Conservation (phyloP, 352 stramenopile species). For the Globisporangium recalcitrans region DNA sequence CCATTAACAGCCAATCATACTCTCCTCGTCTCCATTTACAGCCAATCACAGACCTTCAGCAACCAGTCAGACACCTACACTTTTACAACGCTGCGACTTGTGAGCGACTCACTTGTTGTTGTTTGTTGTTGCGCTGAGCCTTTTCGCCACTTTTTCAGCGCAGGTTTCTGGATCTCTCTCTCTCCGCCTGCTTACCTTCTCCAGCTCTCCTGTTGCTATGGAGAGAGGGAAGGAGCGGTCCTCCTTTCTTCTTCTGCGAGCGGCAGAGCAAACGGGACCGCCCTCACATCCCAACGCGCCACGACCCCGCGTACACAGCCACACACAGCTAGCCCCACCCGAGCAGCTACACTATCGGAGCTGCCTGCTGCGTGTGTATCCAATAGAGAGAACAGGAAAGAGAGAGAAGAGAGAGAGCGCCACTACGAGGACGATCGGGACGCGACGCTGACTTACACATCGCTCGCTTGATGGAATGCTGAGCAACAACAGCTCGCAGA, state of each 20-base stretch:
- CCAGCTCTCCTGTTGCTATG: no score
- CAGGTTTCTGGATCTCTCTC: slow-evolving; percentile 11
- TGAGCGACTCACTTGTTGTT: neutral
- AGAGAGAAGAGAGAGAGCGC: neutral
- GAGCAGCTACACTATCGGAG: neutral
- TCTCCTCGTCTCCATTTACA: neutral
- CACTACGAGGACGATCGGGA: neutral
- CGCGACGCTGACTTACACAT: no score
- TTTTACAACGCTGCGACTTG: slow-evolving; percentile 6
- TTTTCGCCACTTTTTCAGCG: slow-evolving; percentile 12
- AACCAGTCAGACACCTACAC: neutral
- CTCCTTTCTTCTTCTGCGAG: neutral
- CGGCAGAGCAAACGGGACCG: neutral
- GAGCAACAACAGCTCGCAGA: slow-evolving; percentile 38
- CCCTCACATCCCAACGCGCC: slow-evolving; percentile 8
- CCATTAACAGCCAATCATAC: neutral
- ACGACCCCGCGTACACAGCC: slow-evolving; percentile 3
- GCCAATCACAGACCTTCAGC: neutral
- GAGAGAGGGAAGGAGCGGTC: neutral
- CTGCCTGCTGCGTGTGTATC: neutral
- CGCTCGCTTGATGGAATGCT: slow-evolving; percentile 11
- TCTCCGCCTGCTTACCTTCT: no score
- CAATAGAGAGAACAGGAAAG: neutral
- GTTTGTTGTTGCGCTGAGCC: neutral
- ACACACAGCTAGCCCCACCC: neutral